Base-by-base conservation (phyloP, 2,329 filamentous ascomycete genomes). In the Fusarium sp. region DNA sequence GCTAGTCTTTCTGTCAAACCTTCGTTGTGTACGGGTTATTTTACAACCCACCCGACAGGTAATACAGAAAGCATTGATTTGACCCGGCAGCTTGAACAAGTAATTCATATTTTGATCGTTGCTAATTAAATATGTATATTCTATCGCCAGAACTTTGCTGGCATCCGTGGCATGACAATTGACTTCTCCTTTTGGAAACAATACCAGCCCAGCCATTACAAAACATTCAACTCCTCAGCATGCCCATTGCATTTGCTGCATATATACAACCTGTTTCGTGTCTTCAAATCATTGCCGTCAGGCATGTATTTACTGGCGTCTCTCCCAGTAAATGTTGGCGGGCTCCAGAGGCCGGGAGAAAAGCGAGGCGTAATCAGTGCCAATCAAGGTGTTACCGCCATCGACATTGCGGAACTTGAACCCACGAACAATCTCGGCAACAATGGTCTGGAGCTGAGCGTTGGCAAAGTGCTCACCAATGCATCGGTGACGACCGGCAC, bases 401-500 rank as follows among this genome's bases (percentile, higher is more conserved):
- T 92, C 89, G 4, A 89, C 79, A 73, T 93, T 97, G 76, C 86
- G 85, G 78, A 97, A 88, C 83, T 93, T 95, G 83, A 97, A 92
- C 54, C 89, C 78, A 50, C 93, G 87, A 40, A 97, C 91, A 70
- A 94, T 82, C 61, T 89, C 89, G 51, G 90, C 93, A 13, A 91
- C 83, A 71, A 98, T 97, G 44, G 93, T 94, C 77, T 94, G 91
- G 67, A 98, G 84, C 82, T 98, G 95, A 60, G 97, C 86, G 78
- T 97, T 97, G 72, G 95, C 95, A 79, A 97, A 98, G 76, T 97
- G 93, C 85, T 98, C 95, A 70, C 95, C 95, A 76, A 98, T 97
- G 81, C 95, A 98, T 71, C 95, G 87, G 81, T 98, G 95, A 72
- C 95, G 86, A 41, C 95, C 95, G 31, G 94, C 95, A 61, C 95